Conservation (phyloP, 768 basidiomycete genomes). For the Termitomyces sp. region DNA sequence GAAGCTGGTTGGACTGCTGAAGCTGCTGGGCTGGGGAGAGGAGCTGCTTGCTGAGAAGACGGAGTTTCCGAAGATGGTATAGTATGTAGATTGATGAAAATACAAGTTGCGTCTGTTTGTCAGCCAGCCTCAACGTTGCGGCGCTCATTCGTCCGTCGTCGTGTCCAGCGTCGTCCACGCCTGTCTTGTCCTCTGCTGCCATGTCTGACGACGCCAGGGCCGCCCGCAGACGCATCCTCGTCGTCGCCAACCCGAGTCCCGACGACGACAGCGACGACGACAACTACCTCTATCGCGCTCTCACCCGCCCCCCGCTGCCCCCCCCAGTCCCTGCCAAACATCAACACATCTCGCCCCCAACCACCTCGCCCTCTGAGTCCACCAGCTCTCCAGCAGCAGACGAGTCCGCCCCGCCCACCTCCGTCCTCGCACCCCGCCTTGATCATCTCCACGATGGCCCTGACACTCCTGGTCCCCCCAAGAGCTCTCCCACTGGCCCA, state of each 20-base stretch:
- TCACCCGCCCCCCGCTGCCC: conserved; percentile 7
- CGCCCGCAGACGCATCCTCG: conserved; percentile 38
- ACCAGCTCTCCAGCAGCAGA: conserved; percentile 56
- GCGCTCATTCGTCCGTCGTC: not conserved
- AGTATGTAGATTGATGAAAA: conserved; percentile 15
- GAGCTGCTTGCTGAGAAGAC: conserved; percentile 67
- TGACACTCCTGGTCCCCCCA: conserved; percentile 19
- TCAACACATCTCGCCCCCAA: conserved; percentile 34
- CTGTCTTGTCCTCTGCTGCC: conserved; percentile 1
- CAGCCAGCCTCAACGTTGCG: conserved; percentile 9
- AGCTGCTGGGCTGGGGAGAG: conserved; percentile 88
- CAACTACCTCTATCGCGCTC: not conserved
- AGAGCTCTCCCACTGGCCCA: conserved; percentile 17
- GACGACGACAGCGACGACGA: conserved; percentile 27
- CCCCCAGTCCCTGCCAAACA: conserved; percentile 25
- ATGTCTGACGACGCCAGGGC: conserved; percentile 61
- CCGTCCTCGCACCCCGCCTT: conserved; percentile 51
- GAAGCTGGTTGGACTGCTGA: conserved; percentile 78
- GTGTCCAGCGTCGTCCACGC: not conserved
- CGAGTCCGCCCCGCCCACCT: conserved; percentile 69
- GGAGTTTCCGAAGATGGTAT: conserved; percentile 69
- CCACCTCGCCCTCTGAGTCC: conserved; percentile 62
- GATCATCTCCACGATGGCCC: conserved; percentile 33
- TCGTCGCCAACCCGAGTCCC: conserved; percentile 59
- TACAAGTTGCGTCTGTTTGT: conserved; percentile 7